Base-by-base conservation (phyloP, 148 eudicot species). In the Fallopia convolvulus region DNA sequence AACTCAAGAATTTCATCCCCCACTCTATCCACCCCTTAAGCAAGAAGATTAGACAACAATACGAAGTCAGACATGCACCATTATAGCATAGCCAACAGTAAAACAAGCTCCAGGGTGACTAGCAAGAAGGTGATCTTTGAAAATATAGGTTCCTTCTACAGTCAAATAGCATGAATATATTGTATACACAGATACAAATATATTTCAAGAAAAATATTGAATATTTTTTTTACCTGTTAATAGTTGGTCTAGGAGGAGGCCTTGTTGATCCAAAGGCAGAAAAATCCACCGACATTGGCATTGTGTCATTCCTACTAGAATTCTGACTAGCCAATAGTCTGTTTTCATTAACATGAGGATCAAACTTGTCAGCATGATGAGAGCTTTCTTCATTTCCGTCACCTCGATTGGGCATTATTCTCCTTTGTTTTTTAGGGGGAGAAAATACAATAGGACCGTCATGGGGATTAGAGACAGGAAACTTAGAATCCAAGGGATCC, bases 391-490 rank as follows among this genome's bases (percentile, higher is more conserved):
- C 94, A 79, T 83, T 78, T 56, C 88, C 94, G 76, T 92, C 93
- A 18, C 74, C 77, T 70, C 88, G 90, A 71, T 89, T 77, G 52
- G 99, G 96, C 88, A 92, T 87, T 63, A 95, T 89, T 83, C 99
- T 92, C 82, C 96, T 92, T 71, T 81, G 79, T 84, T 95, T 95
- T 83, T 96, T 92, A 66, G 93, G 91, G 72, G 99, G 99, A 82
- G 99, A 95, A 77, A 95, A 80, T 70, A 95, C 99, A 52, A 92
- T 87, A 14, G 99, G 99, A 78, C 97, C 97, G 74, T 85, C 97
- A 70, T 80, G 84, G 40, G 82, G 84, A 85, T 88, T 81, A 42
- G 83, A 46, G 52, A 87, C 97, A 33, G 90, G 86, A 58, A 72
- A 82, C 82, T 87, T 90, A 0, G 89, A 65, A 77, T 82, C 82